Conservation (phyloP, 352 stramenopile genomes). For the Globisporangium takayamanum region DNA sequence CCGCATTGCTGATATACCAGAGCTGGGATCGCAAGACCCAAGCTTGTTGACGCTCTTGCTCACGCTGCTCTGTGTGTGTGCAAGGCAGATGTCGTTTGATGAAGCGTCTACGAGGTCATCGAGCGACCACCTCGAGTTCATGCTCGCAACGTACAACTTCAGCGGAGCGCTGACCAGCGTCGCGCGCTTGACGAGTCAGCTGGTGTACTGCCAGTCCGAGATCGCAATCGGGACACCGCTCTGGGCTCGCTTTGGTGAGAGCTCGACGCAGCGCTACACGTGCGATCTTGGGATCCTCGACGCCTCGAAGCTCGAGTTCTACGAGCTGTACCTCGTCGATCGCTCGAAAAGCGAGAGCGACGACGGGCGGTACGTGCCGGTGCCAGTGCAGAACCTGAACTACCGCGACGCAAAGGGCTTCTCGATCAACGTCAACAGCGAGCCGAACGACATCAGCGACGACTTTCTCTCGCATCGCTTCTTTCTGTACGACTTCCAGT, state of each 20-base stretch:
- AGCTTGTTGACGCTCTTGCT: not conserved
- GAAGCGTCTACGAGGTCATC: slow-evolving; percentile 35
- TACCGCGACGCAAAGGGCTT: slow-evolving; percentile 58
- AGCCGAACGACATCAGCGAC: slow-evolving; percentile 77
- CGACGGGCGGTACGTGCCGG: slow-evolving; percentile 60
- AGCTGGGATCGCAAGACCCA: not conserved
- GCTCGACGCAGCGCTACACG: slow-evolving; percentile 39
- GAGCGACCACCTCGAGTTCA: slow-evolving; percentile 71
- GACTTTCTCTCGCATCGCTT: slow-evolving; percentile 90
- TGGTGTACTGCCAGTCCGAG: slow-evolving; percentile 68
- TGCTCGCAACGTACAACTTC: slow-evolving; percentile 81
- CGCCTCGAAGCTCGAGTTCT: slow-evolving; percentile 48
- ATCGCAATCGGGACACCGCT: slow-evolving; percentile 18
- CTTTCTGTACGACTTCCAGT: slow-evolving; percentile 87
- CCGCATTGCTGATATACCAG: not conserved
- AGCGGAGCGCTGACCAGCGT: slow-evolving; percentile 86
- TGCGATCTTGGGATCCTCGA: slow-evolving; percentile 64
- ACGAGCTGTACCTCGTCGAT: slow-evolving; percentile 91
- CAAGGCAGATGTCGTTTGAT: slow-evolving; percentile 73
- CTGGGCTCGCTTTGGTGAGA: slow-evolving; percentile 84
- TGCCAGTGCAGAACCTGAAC: slow-evolving; percentile 87
- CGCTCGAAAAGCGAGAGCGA: slow-evolving; percentile 37
- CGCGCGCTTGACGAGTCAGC: slow-evolving; percentile 56
- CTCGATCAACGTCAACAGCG: slow-evolving; percentile 78
- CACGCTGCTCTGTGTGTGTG: not conserved